Base-by-base conservation (phyloP, 345 rosid species). In the Eucalyptus sp. region DNA sequence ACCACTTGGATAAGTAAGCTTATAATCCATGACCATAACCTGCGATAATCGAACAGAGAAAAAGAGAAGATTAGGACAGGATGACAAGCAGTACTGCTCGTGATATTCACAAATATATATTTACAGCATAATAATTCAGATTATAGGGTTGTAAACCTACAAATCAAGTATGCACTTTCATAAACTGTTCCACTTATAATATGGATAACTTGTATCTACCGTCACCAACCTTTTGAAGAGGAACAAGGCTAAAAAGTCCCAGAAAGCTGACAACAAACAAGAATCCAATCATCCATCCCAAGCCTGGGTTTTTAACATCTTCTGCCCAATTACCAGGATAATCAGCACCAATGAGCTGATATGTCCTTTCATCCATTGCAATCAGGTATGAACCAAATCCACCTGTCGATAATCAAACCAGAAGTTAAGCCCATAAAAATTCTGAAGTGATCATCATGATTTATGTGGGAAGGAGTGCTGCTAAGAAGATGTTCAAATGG, bases 1-100 rank as follows among this genome's bases (percentile, higher is more conserved):
- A 31, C 98, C 99, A 92, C 99, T 96, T 4, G 99, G 99, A 94
- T 97, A 96, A 8, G 99, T 97, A 91, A 97, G 98, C 89, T 95
- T 97, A 86, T 95, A 96, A 87, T 97, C 99, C 96, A 96, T 89
- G 66, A 96, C 94, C 99, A 97, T 97, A 88, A 97, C 96, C 99
- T 96, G 92, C 88, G 88, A 33, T 13, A 86, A 37, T 60, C 16
- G 3, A 64, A 62, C 52, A 31, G 46, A 31, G 43, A 51, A 86
- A n/a, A 31, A 13, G 56, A 86, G 46, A 51, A 31, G 46, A 56
- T 44, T 25, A 86, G 62, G 62, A 86, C 60, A 16, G 46, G 27
- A 3, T 76, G 83, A 76, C 46, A 37, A 18, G 83, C 46, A 11
- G 48, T 76, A 41, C 27, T 41, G 83, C 8, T 20, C 8, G 7